Base-by-base conservation (phyloP, 2,329 filamentous ascomycete species). In the Diaporthe citri region DNA sequence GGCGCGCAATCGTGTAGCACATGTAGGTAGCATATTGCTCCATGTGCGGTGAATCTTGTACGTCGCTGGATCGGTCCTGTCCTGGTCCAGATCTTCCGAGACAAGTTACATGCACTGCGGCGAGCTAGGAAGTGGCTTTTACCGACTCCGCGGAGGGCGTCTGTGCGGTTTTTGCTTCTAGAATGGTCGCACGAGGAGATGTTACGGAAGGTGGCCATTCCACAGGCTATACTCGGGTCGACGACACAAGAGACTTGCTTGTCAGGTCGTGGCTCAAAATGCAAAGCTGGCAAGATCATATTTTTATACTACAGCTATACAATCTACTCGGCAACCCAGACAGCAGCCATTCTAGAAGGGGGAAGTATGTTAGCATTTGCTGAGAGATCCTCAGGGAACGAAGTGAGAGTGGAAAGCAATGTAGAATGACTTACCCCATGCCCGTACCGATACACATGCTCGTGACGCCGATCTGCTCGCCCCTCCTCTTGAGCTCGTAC, bases 371-470 rank as follows among this genome's bases (percentile, higher is more conserved):
- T 66, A 72, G 57, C 34, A 46, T 52, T 15, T 10, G 22, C n/a
- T 5, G 1, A 13, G 36, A 46, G 41, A 15, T 5, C 7, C 41
- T 4, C 17, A 22, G 20, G 43, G 7, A 17, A 46, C 17, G 17
- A 7, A 46, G 2, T 48, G 7, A 48, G 43, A 48, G 43, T 48
- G n/a, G 39, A 34, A 48, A 7, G 25, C 13, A 22, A 28, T 36
- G 17, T 20, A 36, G 12, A 41, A 22, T 31, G 15, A 75, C 74
- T 75, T 73, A 75, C 71, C 96, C 96, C 97, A 98, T 98, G 71
- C 95, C 96, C 3, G 96, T 98, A 70, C 96, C 97, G 67, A 98
- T 87, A 83, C 97, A 99, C 97, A 98, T 98, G 84, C 93, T 96
- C 41, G 95, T 98, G 56, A 98, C 92, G 70, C 97, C 97, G 76